Percentiles rank a stretch among this genome's conserved stretches.
Evolutionary conservation across 768 basidiomycete genomes (phyloP).

Genomic region (Cystobasidium tubakii): DNA sequence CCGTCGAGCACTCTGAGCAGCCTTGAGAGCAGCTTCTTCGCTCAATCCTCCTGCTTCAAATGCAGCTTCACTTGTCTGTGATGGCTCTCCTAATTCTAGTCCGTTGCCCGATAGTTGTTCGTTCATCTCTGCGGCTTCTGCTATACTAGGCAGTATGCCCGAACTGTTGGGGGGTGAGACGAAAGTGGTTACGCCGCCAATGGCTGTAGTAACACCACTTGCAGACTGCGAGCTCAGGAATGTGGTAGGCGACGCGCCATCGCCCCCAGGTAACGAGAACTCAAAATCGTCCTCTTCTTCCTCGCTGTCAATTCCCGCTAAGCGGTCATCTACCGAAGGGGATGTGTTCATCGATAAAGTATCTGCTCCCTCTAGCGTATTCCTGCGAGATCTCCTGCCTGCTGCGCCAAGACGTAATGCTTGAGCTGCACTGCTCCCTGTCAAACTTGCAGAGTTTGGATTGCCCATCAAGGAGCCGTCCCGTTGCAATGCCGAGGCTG

Average conservation of each 20-base stretch:
- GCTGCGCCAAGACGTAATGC: background rate
- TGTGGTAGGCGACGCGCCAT: background rate
- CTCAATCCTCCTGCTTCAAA: background rate
- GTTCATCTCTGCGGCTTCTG: constrained; percentile 29
- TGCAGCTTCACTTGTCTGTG: background rate
- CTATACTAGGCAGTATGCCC: constrained; percentile 17
- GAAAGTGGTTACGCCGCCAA: background rate
- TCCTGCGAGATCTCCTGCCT: background rate
- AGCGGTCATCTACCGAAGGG: background rate
- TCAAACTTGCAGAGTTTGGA: background rate
- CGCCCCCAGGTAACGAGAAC: constrained; percentile 19
- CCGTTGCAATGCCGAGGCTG: background rate
- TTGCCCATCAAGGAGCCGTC: background rate
- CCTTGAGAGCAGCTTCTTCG: constrained; percentile 23
- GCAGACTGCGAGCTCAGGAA: constrained; percentile 1
- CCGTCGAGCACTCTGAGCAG: constrained; percentile 19
- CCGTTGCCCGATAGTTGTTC: background rate
- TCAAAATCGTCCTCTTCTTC: constrained; percentile 36
- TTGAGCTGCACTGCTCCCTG: constrained; percentile 3
- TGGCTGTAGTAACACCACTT: background rate
- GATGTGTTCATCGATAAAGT: background rate
- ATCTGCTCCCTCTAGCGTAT: background rate
- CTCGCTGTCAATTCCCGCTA: background rate
- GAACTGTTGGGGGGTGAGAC: constrained; percentile 10
- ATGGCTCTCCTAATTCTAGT: background rate